Evolutionary conservation across 2,329 filamentous ascomycete genomes (phyloP).

Genomic region (Neonectria punicea): DNA sequence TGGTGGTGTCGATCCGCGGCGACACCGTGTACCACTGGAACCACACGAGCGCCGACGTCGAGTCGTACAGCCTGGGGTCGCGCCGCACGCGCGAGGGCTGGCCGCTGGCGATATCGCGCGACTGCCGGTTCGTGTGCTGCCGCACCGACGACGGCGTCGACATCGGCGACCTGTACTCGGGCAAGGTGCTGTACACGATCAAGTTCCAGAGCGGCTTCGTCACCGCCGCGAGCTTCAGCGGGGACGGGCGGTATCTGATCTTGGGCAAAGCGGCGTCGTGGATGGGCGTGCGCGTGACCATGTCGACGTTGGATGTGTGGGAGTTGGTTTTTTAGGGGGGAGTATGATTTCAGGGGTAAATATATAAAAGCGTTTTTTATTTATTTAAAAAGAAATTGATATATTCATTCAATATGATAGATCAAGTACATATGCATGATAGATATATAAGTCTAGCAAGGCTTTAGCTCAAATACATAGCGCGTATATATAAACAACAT

Average conservation of each 20-base stretch:
- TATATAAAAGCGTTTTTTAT: not conserved
- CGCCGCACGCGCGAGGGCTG: slow-evolving; percentile 47
- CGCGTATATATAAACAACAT: not conserved
- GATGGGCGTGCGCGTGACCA: slow-evolving; percentile 36
- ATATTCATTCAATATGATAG: not conserved
- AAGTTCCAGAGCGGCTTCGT: slow-evolving; percentile 43
- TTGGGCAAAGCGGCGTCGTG: slow-evolving; percentile 44
- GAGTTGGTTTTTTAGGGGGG: slow-evolving; percentile 38
- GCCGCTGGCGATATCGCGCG: slow-evolving; percentile 50
- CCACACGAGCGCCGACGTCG: slow-evolving; percentile 42
- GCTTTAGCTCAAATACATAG: not conserved
- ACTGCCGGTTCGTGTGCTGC: slow-evolving; percentile 49
- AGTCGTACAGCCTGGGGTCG: slow-evolving; percentile 46
- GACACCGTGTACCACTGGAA: slow-evolving; percentile 50
- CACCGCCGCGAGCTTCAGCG: slow-evolving; percentile 48
- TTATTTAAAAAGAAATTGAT: too few relatives aligned
- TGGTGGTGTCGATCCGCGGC: slow-evolving; percentile 50
- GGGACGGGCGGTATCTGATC: slow-evolving; percentile 44
- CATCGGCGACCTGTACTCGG: slow-evolving; percentile 48
- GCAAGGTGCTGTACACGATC: slow-evolving; percentile 47
- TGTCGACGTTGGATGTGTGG: slow-evolving; percentile 44
- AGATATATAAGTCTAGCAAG: not conserved
- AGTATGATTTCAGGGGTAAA: not conserved
- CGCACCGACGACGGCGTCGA: slow-evolving; percentile 50
- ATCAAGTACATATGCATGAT: too few relatives aligned